Base-by-base conservation (phyloP, 768 basidiomycete genomes). In the Agaricus subrufescens region DNA sequence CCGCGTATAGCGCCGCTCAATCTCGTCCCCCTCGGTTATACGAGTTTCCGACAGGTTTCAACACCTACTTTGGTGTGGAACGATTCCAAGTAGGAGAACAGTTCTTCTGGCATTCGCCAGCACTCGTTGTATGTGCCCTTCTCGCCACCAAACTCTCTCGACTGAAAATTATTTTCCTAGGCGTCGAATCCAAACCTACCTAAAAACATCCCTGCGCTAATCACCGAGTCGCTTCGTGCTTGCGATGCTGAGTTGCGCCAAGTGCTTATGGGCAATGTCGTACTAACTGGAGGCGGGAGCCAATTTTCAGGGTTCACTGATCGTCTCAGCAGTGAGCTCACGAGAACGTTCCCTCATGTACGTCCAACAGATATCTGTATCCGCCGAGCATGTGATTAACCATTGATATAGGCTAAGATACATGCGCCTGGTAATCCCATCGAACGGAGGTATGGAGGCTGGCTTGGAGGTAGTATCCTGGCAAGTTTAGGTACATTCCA, bases 401-500 rank as follows among this genome's bases (percentile, higher is more conserved):
- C 25, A 11, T 14, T 11, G 5, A 30, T 19, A 46, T 50, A 95
- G 86, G 83, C 91, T 56, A 95, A 94, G 76, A 88, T 96, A 40
- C 91, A 96, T 63, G 87, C 94, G 0, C 89, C 97, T 2, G 94
- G 94, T 10, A 94, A 94, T 64, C 84, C 91, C 0, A 79, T 87
- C 49, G 97, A 98, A 69, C 82, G 96, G 46, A 83, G 88, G 55
- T 97, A 93, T 68, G 89, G 94, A 12, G 86, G 89, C 19, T 99
- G 97, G 97, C 74, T 99, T 6, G 97, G 97, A 10, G 97, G 96
- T 29, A 94, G 91, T 61, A 96, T 98, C 63, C 76, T 98, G 46
- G 95, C 90, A 1, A 94, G 91, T 65, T 72, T 98, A 65, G 97
- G 97, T 25, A 98, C 95, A 14, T 99, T 98, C 80, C 97, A 99